phyloP scores from a whole-genome alignment of 108 stramenopile genomes.

The Pseudonitzschia pungens region DNA sequence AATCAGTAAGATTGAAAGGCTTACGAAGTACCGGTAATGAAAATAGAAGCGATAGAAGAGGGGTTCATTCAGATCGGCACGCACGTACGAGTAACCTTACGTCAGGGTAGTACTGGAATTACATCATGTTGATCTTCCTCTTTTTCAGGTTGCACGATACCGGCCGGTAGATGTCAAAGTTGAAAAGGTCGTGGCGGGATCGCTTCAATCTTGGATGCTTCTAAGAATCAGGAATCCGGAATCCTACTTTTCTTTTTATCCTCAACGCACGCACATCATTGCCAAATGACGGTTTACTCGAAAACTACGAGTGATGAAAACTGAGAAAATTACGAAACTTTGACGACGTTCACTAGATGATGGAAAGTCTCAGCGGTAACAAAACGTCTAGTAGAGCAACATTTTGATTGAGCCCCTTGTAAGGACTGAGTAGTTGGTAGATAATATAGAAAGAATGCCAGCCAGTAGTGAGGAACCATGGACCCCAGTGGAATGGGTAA shows the following conservation, averaged over 20 bases:
- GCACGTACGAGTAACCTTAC: too few species aligned
- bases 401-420: background rate
- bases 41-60: too few species aligned
- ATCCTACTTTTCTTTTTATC: background rate
- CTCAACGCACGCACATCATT: background rate
- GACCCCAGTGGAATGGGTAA: conserved; percentile 61
- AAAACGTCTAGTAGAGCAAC: too few species aligned
- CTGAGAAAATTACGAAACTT: background rate
- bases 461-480: conserved; percentile 50
- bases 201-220: background rate
- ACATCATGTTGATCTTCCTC: too few species aligned
- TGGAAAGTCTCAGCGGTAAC: too few species aligned
- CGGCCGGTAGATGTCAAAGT: too few species aligned
- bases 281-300: background rate
- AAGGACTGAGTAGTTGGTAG: background rate
- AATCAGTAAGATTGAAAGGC: too few species aligned
- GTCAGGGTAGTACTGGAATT: too few species aligned
- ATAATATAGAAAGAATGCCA: conserved; percentile 5
- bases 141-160: too few species aligned
- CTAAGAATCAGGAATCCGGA: background rate
- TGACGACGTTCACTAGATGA: too few species aligned
- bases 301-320: background rate
- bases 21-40: too few species aligned
- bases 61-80: too few species aligned
- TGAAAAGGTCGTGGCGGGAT: background rate